Evolutionary conservation across 495 filamentous ascomycete genomes (phyloP), one percentile per base, ranked within the genome.

Genomic region (Hyaloscypha variabilis): DNA sequence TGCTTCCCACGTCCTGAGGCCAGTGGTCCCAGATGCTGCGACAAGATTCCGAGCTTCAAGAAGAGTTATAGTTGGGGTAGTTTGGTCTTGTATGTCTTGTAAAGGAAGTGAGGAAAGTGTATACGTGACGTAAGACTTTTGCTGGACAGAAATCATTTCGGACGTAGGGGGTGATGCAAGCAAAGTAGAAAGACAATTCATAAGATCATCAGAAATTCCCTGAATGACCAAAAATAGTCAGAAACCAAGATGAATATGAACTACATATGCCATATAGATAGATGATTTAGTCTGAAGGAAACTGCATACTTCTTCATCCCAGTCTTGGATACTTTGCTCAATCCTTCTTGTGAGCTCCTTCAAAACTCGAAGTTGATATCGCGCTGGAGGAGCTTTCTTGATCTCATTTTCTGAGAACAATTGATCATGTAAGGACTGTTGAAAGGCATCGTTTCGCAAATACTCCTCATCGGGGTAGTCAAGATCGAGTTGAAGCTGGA

Each of bases 1-100:
- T 4, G 94, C 94, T 77, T 97, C 94, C 94, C 94, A 98, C 6
- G 94, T 98, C 13, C 94, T 86, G 29, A 92, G 80, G 0, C 94
- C 94, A 0, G 94, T 97, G 2, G 91, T 96, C 4, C 91, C 92
- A 6, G 82, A 77, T 0, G 86, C 85, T 10, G 91, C 87, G 50
- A 98, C 86, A 1, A 97, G 74, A 29, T 83, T 82, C 4, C 89
- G 87, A 13, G 90, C 88, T 77, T 98, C 94, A 4, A 90, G 77
- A 0, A 92, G 72, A 11, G 80, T 89, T 64, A 90, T 77, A 6
- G 75, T 64, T 31, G 66, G 66, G 31, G 21, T 21, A 0, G 39
- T 46, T 3, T 30, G 11, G 14, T 65, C 25, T 21, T 55, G 71
- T 54, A 59, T 8, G 14, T 65, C 25, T 21, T 55, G 71, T 54